These are phyloP conservation scores for Phytophthora palmivora DNA, from an alignment of 352 stramenopile genomes.

Conservation along the genomic window DNA sequence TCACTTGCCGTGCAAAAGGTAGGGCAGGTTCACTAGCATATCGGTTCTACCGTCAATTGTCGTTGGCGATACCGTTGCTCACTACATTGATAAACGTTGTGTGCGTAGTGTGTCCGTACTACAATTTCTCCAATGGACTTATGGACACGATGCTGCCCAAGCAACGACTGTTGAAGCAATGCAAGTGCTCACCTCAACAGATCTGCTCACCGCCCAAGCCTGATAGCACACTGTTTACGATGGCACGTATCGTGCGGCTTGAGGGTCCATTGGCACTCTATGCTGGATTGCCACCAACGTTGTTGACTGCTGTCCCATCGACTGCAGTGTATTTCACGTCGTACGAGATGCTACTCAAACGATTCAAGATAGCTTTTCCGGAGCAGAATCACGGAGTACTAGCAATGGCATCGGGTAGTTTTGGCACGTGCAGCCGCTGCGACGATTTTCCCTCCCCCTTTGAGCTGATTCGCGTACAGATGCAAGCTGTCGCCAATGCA, in stretches of 20 bases:
- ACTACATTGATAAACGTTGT: slow-evolving; percentile 1
- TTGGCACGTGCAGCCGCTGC: slow-evolving; percentile 59
- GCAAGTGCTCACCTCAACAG: slow-evolving; percentile 58
- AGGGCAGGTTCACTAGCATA: neutral
- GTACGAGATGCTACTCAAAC: slow-evolving; percentile 86
- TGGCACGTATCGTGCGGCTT: slow-evolving; percentile 67
- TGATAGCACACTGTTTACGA: slow-evolving; percentile 64
- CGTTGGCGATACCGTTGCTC: slow-evolving; percentile 12
- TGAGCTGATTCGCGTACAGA: slow-evolving; percentile 88
- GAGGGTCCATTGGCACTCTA: slow-evolving; percentile 78
- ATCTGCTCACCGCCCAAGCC: slow-evolving; percentile 48
- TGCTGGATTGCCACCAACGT: slow-evolving; percentile 85
- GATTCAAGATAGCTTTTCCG: slow-evolving; percentile 47
- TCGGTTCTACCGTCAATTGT: neutral
- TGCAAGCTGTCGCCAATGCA: slow-evolving; percentile 74
- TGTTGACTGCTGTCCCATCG: slow-evolving; percentile 93
- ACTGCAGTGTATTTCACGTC: slow-evolving; percentile 95
- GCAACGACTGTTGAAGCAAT: slow-evolving; percentile 55
- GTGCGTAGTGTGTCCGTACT: slow-evolving; percentile 67
- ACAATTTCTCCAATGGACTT: slow-evolving; percentile 82
- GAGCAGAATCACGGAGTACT: slow-evolving; percentile 47
- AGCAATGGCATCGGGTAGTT: slow-evolving; percentile 57
- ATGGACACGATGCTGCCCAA: slow-evolving; percentile 86
- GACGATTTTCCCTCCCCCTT: slow-evolving; percentile 85
- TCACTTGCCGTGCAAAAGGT: slow-evolving; percentile 61